Evolutionary conservation across 2,329 filamentous ascomycete species (phyloP).

Genomic region (Trichoderma sp.): DNA sequence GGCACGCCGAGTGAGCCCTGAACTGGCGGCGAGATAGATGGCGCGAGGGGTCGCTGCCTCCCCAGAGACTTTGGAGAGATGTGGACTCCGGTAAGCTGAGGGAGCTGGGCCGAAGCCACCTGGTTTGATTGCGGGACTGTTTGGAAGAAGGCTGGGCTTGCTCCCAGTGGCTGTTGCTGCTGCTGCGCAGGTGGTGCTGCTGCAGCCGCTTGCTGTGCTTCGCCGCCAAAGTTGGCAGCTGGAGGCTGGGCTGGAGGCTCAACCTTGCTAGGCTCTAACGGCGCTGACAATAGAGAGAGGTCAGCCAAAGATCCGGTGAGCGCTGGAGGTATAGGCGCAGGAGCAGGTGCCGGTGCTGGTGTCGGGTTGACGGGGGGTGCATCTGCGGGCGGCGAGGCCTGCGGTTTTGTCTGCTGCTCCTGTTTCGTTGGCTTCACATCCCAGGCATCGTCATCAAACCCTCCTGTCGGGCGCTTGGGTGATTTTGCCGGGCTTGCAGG

Average conservation of each 20-base stretch:
- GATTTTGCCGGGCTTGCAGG: slow-evolving; percentile 37
- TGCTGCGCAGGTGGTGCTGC: slow-evolving; percentile 37
- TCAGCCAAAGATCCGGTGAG: slow-evolving; percentile 64
- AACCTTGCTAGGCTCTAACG: slow-evolving; percentile 55
- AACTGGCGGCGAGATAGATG: slow-evolving; percentile 60
- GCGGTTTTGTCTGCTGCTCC: slow-evolving; percentile 37
- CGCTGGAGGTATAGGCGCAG: background rate
- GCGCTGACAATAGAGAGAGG: slow-evolving; percentile 57
- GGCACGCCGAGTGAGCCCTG: slow-evolving; percentile 68
- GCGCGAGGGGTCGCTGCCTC: slow-evolving; percentile 69
- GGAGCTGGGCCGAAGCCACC: background rate
- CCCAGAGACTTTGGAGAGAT: slow-evolving; percentile 39
- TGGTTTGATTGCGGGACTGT: slow-evolving; percentile 35
- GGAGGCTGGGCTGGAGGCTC: slow-evolving; percentile 35
- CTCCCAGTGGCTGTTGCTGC: slow-evolving; percentile 55
- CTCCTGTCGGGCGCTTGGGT: slow-evolving; percentile 47
- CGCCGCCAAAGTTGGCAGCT: slow-evolving; percentile 7
- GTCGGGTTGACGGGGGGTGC: background rate
- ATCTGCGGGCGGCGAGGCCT: slow-evolving; percentile 34
- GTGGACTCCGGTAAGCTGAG: slow-evolving; percentile 18
- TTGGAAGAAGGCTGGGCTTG: slow-evolving; percentile 62
- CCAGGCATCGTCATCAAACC: slow-evolving; percentile 98
- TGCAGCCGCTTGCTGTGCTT: slow-evolving; percentile 1
- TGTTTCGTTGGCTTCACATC: slow-evolving; percentile 84
- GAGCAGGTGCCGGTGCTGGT: background rate